Base-by-base conservation (phyloP, 257 asterid species). In the Paraleonurus japonicus region DNA sequence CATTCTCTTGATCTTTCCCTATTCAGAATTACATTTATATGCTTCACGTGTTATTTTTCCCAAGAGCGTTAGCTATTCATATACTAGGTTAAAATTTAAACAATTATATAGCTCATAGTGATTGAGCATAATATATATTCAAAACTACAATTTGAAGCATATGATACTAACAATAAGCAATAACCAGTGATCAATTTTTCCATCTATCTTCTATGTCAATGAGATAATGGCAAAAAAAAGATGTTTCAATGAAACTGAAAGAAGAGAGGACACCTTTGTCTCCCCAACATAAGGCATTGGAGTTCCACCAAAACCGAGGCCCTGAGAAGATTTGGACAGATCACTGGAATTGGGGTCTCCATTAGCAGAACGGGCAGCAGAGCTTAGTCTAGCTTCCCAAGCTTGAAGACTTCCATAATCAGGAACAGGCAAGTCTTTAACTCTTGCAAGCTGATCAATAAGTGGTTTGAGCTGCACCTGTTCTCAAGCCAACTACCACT, bases 281-380 rank as follows among this genome's bases (percentile, higher is more conserved):
- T 92, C 96, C 74, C 98, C 99, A 62, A 90, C 76, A 65, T 80
- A 87, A 20, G 96, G 98, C 99, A 95, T 88, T 50, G 98, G 97
- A 79, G 98, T 89, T 78, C 90, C 93, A 47, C 98, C 92, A 82
- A 83, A 89, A 65, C 88, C 88, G 32, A 85, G 81, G 33, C 96
- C 96, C 64, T 82, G 88, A 6, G 85, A 71, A 64, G 87, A 81
- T 76, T 77, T 88, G 60, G 95, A 87, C 67, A 89, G 87, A 71
- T 92, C 97, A 74, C 66, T 74, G 48, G 72, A 78, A 77, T 80
- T 75, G 35, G 57, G 76, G 60, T 86, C 97, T 35, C 95, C 96
- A 70, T 85, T 85, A 80, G 77, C 87, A 76, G 89, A 85, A 66
- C 95, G 84, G 55, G 87, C 87, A 66, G 88, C 89, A 71, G 96